Evolutionary conservation across 2,329 filamentous ascomycete species (phyloP), one percentile per base, ranked within the genome.

Genomic region (Penicillium sumatraense): DNA sequence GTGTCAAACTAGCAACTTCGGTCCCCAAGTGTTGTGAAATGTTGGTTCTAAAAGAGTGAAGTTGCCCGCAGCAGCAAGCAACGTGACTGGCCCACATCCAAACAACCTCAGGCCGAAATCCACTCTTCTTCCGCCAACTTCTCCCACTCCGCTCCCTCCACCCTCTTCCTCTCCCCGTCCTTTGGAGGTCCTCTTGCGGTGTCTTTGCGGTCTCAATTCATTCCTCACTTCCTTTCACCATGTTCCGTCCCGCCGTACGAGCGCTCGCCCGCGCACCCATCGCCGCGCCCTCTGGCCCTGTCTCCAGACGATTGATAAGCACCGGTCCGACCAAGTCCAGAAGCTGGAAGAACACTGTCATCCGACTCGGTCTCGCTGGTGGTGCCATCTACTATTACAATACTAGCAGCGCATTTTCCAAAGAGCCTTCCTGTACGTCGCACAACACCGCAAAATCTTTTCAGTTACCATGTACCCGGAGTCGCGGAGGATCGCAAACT

Each of bases 361-460:
- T 85, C 67, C 84, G 93, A 79, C 89, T 91, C 85, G 90, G 86
- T 62, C 71, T 95, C 53, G 93, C 91, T 0, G 82, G 80, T 56
- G 91, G 83, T 18, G 86, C 88, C 42, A 78, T 98, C 47, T 99
- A 98, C 79, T 97, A 90, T 76, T 99, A 98, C 76, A 96, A 92
- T 80, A 97, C 92, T 7, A 93, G 89, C 68, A 84, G 87, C 51
- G 81, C 91, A 20, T 98, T 98, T 74, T 90, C 92, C 14, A 91
- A 97, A 67, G 89, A 96, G 74, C 84, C 87, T 31, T 76, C 83
- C 65, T 83, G 92, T 96, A 83, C 64, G 89, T 76, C 27, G 5
- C 29, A 27, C 11, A 5, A 6, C 29, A 38, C n/a, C 51, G 20
- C 20, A 51, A n/a, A 23, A 13, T 13, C 38, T 24, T 49, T 18